Conservation (phyloP, 2,329 filamentous ascomycete species). For the Nigrospora sphaerica region DNA sequence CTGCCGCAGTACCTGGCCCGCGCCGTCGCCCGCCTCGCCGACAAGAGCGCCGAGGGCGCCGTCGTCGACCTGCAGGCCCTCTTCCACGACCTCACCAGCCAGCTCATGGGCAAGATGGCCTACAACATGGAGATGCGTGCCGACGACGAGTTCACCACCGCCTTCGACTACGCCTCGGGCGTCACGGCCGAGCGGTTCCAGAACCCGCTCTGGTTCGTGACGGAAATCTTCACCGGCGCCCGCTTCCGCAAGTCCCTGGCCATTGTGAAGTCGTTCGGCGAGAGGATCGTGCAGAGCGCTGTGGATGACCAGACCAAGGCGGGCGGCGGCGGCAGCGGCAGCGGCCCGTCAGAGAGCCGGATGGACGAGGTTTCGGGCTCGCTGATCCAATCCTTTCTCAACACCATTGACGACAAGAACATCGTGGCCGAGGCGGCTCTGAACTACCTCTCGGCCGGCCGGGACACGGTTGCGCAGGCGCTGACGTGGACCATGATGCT, state of each 20-base stretch:
- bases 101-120: conserved; percentile 61
- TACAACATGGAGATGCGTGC: conserved; percentile 63
- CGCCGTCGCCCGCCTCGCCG: conserved; percentile 30
- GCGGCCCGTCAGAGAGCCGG: conserved; percentile 11
- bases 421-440: conserved; percentile 57
- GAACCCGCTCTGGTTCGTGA: conserved; percentile 56
- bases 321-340: conserved; percentile 1
- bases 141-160: conserved; percentile 50
- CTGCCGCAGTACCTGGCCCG: conserved; percentile 46
- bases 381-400: conserved; percentile 53
- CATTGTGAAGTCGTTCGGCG: conserved; percentile 48
- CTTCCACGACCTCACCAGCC: conserved; percentile 57
- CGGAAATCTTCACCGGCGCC: conserved; percentile 43
- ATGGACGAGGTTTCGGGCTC: conserved; percentile 41
- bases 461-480: conserved; percentile 59
- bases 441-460: conserved; percentile 58
- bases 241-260: conserved; percentile 41
- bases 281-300: conserved; percentile 48
- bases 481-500: conserved; percentile 59
- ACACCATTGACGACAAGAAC: conserved; percentile 45
- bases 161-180: conserved; percentile 57
- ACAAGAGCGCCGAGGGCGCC: conserved; percentile 14
- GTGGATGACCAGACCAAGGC: conserved; percentile 23
- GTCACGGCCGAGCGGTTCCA: conserved; percentile 56
- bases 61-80: conserved; percentile 50